Conservation (phyloP, 2,329 filamentous ascomycete genomes). For the Gnomoniopsis sp. region DNA sequence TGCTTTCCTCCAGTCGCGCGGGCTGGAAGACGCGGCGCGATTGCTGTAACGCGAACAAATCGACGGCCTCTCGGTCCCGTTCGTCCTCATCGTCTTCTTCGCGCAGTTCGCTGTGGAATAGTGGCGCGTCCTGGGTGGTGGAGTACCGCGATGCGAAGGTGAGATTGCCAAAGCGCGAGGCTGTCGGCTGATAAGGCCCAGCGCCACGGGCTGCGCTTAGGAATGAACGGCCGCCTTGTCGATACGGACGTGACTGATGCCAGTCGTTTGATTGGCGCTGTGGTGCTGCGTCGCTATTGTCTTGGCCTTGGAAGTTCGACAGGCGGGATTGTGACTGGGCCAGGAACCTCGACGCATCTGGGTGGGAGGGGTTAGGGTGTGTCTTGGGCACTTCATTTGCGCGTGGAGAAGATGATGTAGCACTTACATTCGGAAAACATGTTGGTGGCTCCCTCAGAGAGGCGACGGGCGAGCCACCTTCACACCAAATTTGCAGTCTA, state of each 20-base stretch:
- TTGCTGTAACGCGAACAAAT: constrained; percentile 85
- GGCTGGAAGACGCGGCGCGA: constrained; percentile 86
- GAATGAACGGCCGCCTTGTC: constrained; percentile 38
- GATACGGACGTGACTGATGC: constrained; percentile 29
- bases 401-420: background rate
- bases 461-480: constrained; percentile 10
- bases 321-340: constrained; percentile 93
- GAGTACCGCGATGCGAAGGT: constrained; percentile 76
- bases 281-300: constrained; percentile 38
- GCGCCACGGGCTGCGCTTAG: constrained; percentile 40
- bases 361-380: constrained; percentile 7
- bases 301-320: constrained; percentile 62
- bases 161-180: constrained; percentile 68
- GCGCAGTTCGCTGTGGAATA: constrained; percentile 93
- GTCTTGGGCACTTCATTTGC: background rate
- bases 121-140: constrained; percentile 71
- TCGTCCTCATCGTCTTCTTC: constrained; percentile 94
- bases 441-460: constrained; percentile 26
- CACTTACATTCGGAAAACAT: constrained; percentile 91
- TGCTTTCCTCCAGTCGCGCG: constrained; percentile 79
- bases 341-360: constrained; percentile 95
- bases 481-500: background rate
- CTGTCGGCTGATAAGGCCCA: constrained; percentile 75
- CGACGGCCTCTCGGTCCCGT: constrained; percentile 86
- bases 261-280: constrained; percentile 33